Evolutionary conservation across 441 rosid species (phyloP), one percentile per base, ranked within the genome.

Genomic region (Aleurites moluccanus): DNA sequence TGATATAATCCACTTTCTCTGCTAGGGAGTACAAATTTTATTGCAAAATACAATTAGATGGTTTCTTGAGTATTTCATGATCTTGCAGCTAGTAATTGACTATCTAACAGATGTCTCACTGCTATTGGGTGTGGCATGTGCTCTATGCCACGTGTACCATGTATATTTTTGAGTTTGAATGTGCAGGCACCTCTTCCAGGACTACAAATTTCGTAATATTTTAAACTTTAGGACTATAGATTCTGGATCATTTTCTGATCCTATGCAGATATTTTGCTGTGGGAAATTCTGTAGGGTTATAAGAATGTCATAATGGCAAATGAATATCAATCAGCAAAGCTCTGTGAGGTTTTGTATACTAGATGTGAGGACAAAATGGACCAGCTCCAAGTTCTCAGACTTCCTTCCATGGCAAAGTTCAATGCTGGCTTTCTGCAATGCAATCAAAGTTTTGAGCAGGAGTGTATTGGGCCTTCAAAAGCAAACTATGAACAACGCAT

Each of bases 391-490:
- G 86, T 89, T 83, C 99, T 96, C 73, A 87, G 92, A 73, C 98
- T 93, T 83, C 99, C 99, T 81, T 92, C 99, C 65, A 93, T 96
- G 98, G 97, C 99, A 71, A 96, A 96, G 82, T 96, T 96, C 81
- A 92, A 92, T 78, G 97, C 98, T 13, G 99, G 99, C 74, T 89
- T 92, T 81, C 81, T 87, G 63, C 91, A 85, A 79, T 96, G 99
- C 87, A 96, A 93, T 84, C 94, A 84, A 83, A 96, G 87, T 81
- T 96, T 96, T 76, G 97, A 88, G 74, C 83, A 47, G 73, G 88
- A 89, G 69, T 96, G 99, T 78, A 86, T 92, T 76, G 99, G 99
- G 70, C 99, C 98, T 76, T 91, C 98, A 52, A 93, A 89, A 83
- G 81, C 70, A 59, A 92, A 86, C 50, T 96, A 96, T 21, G 93